These are phyloP conservation scores for Gastroboletus turbinatus DNA, from an alignment of 1,284 basidiomycete species.

Conservation along the genomic window DNA sequence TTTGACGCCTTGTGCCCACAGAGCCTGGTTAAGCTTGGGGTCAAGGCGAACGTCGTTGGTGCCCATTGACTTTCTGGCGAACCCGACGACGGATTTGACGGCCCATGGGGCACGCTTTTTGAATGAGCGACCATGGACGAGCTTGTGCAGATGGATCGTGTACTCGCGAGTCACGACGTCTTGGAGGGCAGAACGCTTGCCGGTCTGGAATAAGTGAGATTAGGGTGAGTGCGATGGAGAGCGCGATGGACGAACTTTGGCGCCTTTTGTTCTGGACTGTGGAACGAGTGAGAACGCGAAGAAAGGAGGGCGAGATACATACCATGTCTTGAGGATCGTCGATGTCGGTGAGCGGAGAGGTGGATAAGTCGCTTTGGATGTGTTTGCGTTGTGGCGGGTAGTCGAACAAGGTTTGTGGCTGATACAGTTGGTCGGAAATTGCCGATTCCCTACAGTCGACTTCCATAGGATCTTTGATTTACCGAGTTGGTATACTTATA, in stretches of 20 bases:
- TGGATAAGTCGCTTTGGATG: conserved; percentile 25
- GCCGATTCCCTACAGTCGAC: no score
- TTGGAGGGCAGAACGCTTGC: conserved; percentile 92
- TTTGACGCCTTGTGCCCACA: conserved; percentile 91
- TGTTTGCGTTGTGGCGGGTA: conserved; percentile 24
- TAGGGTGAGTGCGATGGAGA: conserved; percentile 3
- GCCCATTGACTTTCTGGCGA: conserved; percentile 92
- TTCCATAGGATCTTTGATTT: no score
- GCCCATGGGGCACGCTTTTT: conserved; percentile 95
- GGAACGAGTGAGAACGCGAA: conserved; percentile 19
- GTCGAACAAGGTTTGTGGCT: conserved; percentile 40
- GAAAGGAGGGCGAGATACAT: conserved; percentile 27
- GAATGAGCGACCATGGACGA: conserved; percentile 86
- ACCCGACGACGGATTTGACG: conserved; percentile 87
- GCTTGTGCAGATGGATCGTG: conserved; percentile 95
- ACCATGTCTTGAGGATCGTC: conserved; percentile 67
- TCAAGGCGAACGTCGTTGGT: conserved; percentile 90
- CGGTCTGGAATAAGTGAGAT: conserved; percentile 46
- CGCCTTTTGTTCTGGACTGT: conserved; percentile 48
- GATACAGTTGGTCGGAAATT: conserved; percentile 32
- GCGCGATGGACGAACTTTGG: conserved; percentile 13
- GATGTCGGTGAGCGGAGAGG: conserved; percentile 41
- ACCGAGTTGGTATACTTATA: no score
- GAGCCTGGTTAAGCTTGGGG: conserved; percentile 90
- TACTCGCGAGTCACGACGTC: conserved; percentile 97